Percentiles rank a stretch among this genome's conserved stretches.
Evolutionary conservation across 352 stramenopile species (phyloP).

Genomic region (Phytopythium kandeliae): DNA sequence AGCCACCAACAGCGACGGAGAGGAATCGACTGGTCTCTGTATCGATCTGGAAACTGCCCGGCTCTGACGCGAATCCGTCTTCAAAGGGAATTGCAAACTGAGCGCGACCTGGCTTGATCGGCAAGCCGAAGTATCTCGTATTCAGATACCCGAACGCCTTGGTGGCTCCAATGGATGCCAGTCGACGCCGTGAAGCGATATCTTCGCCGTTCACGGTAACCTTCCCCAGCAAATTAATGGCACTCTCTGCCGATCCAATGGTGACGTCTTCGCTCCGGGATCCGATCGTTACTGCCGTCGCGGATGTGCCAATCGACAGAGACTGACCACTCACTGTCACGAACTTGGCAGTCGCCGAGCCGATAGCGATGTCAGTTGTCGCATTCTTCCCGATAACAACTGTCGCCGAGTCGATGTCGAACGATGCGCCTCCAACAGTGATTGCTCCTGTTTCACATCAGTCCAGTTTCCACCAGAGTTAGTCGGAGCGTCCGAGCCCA

Average conservation of each 20-base stretch:
- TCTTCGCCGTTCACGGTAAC: conserved; percentile 52
- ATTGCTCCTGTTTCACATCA: background rate
- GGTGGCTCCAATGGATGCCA: conserved; percentile 6
- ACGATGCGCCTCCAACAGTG: conserved; percentile 1
- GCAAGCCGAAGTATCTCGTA: conserved; percentile 16
- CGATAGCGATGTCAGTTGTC: conserved; percentile 29
- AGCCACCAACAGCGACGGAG: conserved; percentile 1
- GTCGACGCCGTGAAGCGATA: conserved; percentile 21
- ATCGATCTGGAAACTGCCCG: conserved; percentile 17
- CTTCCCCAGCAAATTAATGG: conserved; percentile 37
- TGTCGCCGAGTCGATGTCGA: conserved; percentile 19
- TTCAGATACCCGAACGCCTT: conserved; percentile 30
- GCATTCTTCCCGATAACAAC: conserved; percentile 26
- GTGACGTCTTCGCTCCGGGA: conserved; percentile 19
- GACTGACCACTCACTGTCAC: conserved; percentile 10
- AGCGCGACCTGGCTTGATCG: conserved; percentile 2
- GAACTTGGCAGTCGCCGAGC: conserved; percentile 13
- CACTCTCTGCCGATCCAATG: conserved; percentile 24
- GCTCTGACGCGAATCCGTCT: conserved; percentile 22
- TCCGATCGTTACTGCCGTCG: conserved; percentile 25
- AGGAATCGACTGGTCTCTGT: conserved; percentile 16
- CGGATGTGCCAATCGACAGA: conserved; percentile 18
- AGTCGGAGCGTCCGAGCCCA: background rate
- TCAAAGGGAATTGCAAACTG: conserved; percentile 28
- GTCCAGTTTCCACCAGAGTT: background rate